Evolutionary conservation across 2,329 filamentous ascomycete genomes (phyloP), one percentile per base, ranked within the genome.

Genomic region (Aureobasidium sp.): DNA sequence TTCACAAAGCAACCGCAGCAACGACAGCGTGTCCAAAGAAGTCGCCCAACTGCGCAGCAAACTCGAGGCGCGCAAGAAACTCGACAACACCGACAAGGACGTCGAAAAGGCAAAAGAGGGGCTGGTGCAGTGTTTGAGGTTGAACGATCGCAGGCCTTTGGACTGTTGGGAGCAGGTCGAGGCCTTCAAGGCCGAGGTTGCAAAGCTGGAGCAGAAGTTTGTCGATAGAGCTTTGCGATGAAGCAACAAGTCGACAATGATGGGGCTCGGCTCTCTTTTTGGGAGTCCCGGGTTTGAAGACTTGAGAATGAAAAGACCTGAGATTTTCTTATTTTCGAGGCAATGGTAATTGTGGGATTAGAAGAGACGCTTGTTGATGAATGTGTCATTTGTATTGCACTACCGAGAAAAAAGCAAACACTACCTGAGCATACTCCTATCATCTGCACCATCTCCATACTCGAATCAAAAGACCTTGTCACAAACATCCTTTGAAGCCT

Each of bases 131-230:
- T 97, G 91, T 69, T 75, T 97, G 75, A 77, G 86, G 57, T 78
- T 85, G 64, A 85, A 96, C 69, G 90, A 96, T 71, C 79, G 89
- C 59, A 80, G 89, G 69, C 90, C 91, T 67, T 75, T 96, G 66
- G 88, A 96, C 75, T 97, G 91, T 79, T 96, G 88, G 86, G 79
- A 84, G 71, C 90, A 96, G 79, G 89, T 96, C 21, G 86, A 94
- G 74, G 77, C 76, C 17, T 97, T 97, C 71, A 95, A 90, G 80
- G 79, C 80, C 63, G 88, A 95, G 77, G 90, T 97, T 47, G 82
- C 86, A 61, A 83, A 81, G 73, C 70, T 96, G 71, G 91, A 96
- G 79, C 85, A 82, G 71, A 78, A 77, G 22, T 97, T 94, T 81
- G 88, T 96, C 30, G 85, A 94, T 66, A 88, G 84, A 73, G 83